phyloP scores from a whole-genome alignment of 352 stramenopile genomes.

The Phytophthora pisi region DNA sequence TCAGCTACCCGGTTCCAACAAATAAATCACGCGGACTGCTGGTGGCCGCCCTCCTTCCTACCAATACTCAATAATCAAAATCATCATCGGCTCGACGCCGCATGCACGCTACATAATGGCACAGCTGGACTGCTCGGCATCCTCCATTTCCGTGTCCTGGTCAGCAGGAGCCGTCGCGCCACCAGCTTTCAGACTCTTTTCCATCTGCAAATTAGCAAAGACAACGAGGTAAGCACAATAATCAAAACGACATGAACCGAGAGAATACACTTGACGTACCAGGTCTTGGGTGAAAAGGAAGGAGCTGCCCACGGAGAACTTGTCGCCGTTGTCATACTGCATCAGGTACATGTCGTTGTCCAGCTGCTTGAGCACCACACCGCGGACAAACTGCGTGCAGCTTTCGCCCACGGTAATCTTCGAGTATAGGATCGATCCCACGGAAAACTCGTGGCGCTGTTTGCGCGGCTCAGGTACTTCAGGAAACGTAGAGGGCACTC shows the following conservation, averaged over 20 bases:
- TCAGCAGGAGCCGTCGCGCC: neutral
- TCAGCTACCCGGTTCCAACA: constrained; percentile 1
- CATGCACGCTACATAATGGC: constrained; percentile 32
- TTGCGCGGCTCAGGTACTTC: neutral
- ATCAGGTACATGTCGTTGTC: constrained; percentile 50
- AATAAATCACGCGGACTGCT: constrained; percentile 7
- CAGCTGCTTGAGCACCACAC: constrained; percentile 46
- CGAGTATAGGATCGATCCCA: constrained; percentile 46
- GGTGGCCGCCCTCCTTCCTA: constrained; percentile 1
- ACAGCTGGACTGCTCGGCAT: constrained; percentile 18
- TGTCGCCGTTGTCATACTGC: constrained; percentile 65
- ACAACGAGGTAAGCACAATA: constrained; percentile 16
- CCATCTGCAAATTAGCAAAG: constrained; percentile 38
- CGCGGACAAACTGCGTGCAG: constrained; percentile 50
- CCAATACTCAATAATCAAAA: constrained; percentile 24
- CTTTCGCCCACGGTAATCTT: constrained; percentile 47
- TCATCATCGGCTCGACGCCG: neutral
- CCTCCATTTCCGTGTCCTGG: constrained; percentile 37
- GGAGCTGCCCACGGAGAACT: constrained; percentile 45
- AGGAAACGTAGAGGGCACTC: constrained; percentile 9
- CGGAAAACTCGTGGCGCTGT: constrained; percentile 36
- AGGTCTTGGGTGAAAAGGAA: constrained; percentile 57
- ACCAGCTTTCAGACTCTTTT: constrained; percentile 34
- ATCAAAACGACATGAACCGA: neutral
- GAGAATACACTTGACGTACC: constrained; percentile 28